These are phyloP conservation scores for Dimocarpus longan DNA, from an alignment of 345 rosid species.

Conservation along the genomic window DNA sequence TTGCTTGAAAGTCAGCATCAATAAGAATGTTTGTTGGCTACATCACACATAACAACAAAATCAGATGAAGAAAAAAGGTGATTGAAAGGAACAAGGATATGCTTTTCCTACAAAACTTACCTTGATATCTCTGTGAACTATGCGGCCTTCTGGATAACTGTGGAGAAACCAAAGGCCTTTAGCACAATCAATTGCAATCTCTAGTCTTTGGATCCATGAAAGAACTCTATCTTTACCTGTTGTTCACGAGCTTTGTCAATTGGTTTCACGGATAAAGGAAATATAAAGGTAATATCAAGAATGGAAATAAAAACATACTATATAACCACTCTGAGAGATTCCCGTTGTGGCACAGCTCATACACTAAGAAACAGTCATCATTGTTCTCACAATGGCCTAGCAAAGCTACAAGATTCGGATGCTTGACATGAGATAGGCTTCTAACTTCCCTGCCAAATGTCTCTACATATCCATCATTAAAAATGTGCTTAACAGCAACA, in stretches of 20 bases:
- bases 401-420: constrained; percentile 63
- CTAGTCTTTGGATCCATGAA: constrained; percentile 57
- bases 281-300: not conserved
- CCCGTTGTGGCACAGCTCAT: constrained; percentile 58
- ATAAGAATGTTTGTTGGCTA: constrained; percentile 68
- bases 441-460: constrained; percentile 58
- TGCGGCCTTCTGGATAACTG: constrained; percentile 56
- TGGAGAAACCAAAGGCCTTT: constrained; percentile 59
- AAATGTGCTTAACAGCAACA: constrained; percentile 61
- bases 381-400: constrained; percentile 52
- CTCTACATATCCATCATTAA: constrained; percentile 48
- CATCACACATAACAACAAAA: constrained; percentile 9
- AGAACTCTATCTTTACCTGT: constrained; percentile 49
- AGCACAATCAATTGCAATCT: constrained; percentile 51
- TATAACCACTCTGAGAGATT: constrained; percentile 65
- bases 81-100: constrained; percentile 12
- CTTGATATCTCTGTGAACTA: constrained; percentile 59
- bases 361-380: constrained; percentile 57
- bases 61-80: not conserved
- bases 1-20: constrained; percentile 47
- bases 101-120: constrained; percentile 12
- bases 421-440: constrained; percentile 58
- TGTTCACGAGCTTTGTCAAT: constrained; percentile 14
- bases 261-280: not conserved
- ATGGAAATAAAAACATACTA: constrained; percentile 32